A percentile compares a stretch with the other conserved stretches of the same genome.
Conservation (phyloP, 352 stramenopile species). For the Phytophthora syringae region DNA sequence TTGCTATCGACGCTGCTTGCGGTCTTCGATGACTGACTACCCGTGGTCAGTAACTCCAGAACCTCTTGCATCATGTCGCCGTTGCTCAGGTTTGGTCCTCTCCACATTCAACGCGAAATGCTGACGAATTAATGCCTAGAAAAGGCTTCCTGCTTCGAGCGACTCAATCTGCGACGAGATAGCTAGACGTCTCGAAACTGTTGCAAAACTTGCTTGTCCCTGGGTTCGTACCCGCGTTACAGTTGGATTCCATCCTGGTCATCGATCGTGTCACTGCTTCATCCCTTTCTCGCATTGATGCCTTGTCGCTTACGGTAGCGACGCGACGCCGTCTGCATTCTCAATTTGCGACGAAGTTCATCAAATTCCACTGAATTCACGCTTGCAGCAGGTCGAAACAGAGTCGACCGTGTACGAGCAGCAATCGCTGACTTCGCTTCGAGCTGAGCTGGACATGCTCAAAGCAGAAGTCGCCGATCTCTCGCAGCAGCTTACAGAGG, state of each 20-base stretch:
- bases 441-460: too few relatives aligned
- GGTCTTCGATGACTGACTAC: too few relatives aligned
- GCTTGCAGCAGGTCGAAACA: too few relatives aligned
- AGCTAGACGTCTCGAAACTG: not conserved
- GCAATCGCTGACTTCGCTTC: too few relatives aligned
- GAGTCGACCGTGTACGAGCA: too few relatives aligned
- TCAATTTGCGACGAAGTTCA: slow-evolving; percentile 38
- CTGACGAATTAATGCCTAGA: slow-evolving; percentile 7
- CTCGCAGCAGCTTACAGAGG: too few relatives aligned
- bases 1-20: slow-evolving; percentile 7
- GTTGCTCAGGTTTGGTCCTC: slow-evolving; percentile 16
- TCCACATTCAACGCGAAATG: slow-evolving; percentile 2
- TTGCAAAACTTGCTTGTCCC: too few relatives aligned
- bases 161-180: slow-evolving; percentile 18
- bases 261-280: too few relatives aligned
- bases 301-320: slow-evolving; percentile 44
- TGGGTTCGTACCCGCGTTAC: too few relatives aligned
- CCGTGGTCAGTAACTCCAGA: slow-evolving; percentile 28
- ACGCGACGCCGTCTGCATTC: slow-evolving; percentile 40
- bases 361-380: slow-evolving; percentile 33
- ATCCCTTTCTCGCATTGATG: too few relatives aligned
- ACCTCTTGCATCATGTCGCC: slow-evolving; percentile 41
- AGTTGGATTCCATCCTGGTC: too few relatives aligned
- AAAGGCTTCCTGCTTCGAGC: slow-evolving; percentile 16
- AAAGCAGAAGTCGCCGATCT: too few relatives aligned